These are phyloP conservation scores for Plasmodium inui DNA, from an alignment of 169 alveolate genomes.

Conservation along the genomic window DNA sequence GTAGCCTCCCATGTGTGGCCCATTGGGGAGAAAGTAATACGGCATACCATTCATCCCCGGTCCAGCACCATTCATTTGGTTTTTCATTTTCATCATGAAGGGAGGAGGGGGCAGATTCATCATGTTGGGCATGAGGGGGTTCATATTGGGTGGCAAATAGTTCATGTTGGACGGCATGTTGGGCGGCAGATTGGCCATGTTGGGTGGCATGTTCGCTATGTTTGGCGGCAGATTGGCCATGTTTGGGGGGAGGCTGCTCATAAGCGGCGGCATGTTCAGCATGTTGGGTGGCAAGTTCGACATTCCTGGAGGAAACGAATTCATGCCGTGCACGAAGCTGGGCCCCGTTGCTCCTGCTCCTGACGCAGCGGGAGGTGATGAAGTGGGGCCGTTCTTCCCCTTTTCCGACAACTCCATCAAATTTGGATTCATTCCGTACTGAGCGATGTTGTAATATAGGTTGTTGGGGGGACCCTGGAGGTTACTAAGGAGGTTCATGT, in stretches of 20 bases:
- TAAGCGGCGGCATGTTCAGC: constrained; percentile 23
- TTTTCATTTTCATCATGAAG: constrained; percentile 72
- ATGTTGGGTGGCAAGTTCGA: constrained; percentile 20
- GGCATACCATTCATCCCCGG: constrained; percentile 4
- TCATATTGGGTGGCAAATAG: constrained; percentile 32
- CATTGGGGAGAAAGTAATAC: constrained; percentile 1
- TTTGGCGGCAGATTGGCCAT: neutral
- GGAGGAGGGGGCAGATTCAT: constrained; percentile 62
- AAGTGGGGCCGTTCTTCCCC: neutral
- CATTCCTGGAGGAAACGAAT: constrained; percentile 38
- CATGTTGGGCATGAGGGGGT: constrained; percentile 29
- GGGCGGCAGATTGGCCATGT: constrained; percentile 12
- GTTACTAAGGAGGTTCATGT: neutral
- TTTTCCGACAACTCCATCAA: constrained; percentile 7
- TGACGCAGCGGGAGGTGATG: neutral
- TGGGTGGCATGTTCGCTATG: neutral
- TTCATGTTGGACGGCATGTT: constrained; percentile 51
- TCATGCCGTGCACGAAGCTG: neutral
- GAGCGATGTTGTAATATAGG: constrained; percentile 8
- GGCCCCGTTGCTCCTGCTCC: neutral
- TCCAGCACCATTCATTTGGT: constrained; percentile 2
- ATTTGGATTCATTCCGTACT: neutral
- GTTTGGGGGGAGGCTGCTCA: constrained; percentile 29
- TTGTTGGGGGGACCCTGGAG: neutral
- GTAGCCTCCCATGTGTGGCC: neutral